A percentile compares a stretch with the other conserved stretches of the same genome.
These are phyloP conservation scores for Eimeria tenella DNA, from an alignment of 169 alveolate species.

Conservation along the genomic window DNA sequence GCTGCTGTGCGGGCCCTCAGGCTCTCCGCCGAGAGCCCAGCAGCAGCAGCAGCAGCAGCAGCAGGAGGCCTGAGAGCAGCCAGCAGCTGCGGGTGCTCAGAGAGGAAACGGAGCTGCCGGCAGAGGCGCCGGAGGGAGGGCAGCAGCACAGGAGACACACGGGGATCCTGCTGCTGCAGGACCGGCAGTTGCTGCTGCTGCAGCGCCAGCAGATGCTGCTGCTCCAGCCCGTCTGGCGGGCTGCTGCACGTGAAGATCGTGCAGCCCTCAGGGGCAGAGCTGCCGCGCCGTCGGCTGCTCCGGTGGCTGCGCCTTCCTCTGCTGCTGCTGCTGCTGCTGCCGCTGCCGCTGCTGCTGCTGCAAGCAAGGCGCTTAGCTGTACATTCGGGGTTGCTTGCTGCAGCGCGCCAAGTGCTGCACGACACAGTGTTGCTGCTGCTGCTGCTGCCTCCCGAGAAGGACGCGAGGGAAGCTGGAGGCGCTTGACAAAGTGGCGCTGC, in stretches of 20 bases:
- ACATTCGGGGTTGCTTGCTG: too few species aligned
- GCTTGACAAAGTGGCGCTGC: not conserved
- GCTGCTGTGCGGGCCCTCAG: not conserved
- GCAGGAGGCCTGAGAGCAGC: constrained; percentile 27
- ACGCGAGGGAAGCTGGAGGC: not conserved
- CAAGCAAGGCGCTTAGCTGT: not conserved
- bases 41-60: not conserved
- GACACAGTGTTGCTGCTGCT: not conserved
- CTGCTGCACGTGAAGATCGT: not conserved
- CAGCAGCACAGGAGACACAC: constrained; percentile 37
- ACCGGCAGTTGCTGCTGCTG: not conserved
- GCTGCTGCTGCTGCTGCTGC: constrained; percentile 42
- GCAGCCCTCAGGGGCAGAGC: not conserved
- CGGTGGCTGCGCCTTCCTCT: not conserved
- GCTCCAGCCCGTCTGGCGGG: not conserved
- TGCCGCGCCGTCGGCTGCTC: constrained; percentile 21
- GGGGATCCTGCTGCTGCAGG: not conserved
- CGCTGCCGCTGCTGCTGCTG: not conserved
- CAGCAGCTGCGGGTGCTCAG: constrained; percentile 13
- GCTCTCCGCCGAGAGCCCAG: not conserved
- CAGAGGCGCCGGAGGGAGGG: constrained; percentile 39
- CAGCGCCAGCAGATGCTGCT: not conserved
- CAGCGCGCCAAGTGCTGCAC: too few species aligned
- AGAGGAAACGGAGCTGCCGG: constrained; percentile 27
- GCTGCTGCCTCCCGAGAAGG: not conserved